Conservation (phyloP, 1,284 basidiomycete species). For the Amylostereum areolatum region DNA sequence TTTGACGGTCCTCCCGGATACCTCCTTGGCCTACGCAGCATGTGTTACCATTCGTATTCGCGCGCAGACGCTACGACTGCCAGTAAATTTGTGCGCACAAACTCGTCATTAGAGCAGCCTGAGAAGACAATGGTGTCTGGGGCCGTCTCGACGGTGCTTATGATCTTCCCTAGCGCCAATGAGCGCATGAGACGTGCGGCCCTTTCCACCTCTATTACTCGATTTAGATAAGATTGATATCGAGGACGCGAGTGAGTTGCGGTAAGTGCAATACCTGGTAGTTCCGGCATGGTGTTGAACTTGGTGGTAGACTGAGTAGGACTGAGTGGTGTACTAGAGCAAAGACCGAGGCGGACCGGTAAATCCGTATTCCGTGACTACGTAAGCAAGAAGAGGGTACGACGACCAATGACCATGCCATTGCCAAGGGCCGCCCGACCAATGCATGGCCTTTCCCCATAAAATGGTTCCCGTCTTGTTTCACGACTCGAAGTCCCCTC, state of each 20-base stretch:
- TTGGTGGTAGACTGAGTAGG: too few species aligned
- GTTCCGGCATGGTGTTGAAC: too few species aligned
- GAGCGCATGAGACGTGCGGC: constrained; percentile 55
- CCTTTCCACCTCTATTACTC: constrained; percentile 60
- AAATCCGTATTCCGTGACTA: too few species aligned
- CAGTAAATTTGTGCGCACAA: constrained; percentile 42
- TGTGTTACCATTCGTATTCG: neutral
- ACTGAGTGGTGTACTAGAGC: too few species aligned
- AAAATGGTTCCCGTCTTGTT: too few species aligned
- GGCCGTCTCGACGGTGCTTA: constrained; percentile 51
- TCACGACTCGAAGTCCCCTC: too few species aligned
- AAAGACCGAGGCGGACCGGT: too few species aligned
- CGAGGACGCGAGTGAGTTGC: neutral
- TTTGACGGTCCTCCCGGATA: constrained; percentile 53
- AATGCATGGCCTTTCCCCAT: too few species aligned
- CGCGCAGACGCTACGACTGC: neutral
- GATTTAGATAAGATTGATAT: neutral
- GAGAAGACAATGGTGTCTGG: constrained; percentile 72
- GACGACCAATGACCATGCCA: too few species aligned
- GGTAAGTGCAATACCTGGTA: too few species aligned
- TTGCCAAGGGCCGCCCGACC: too few species aligned
- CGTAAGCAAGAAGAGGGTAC: too few species aligned
- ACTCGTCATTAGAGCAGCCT: constrained; percentile 51
- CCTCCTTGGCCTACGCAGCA: constrained; percentile 44
- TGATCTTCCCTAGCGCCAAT: constrained; percentile 51